Evolutionary conservation across 805 yeast species (phyloP).

Genomic region (Phaffomyces opuntiae): DNA sequence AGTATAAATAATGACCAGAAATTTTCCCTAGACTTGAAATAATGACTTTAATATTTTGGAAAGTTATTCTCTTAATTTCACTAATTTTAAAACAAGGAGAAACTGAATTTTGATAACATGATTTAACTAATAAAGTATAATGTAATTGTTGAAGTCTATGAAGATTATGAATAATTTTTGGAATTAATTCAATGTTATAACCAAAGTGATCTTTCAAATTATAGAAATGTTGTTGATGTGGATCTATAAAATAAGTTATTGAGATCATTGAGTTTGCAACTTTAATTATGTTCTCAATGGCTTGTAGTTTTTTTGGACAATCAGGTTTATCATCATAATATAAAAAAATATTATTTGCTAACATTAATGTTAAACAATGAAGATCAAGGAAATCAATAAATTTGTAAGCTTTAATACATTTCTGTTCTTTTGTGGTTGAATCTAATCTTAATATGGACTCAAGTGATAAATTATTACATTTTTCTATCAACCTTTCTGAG

Average conservation of each 20-base stretch:
- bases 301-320: not conserved
- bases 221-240: conserved; percentile 7
- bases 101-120: not conserved
- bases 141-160: conserved; percentile 6
- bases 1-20: conserved; percentile 5
- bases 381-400: conserved; percentile 8
- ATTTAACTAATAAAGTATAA: conserved; percentile 3
- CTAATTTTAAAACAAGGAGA: not conserved
- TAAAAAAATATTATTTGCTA: conserved; percentile 1
- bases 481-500: conserved; percentile 1
- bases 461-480: not conserved
- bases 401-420: conserved; percentile 1
- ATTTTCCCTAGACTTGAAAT: conserved; percentile 5
- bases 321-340: conserved; percentile 3
- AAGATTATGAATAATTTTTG: conserved; percentile 8
- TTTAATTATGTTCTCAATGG: conserved; percentile 2
- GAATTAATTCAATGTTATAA: conserved; percentile 5
- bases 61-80: conserved; percentile 2
- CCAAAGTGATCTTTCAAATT: conserved; percentile 8
- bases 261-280: conserved; percentile 4
- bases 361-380: conserved; percentile 7
- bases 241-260: conserved; percentile 9
- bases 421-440: conserved; percentile 1
- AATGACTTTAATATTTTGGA: conserved; percentile 7
- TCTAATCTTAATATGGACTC: conserved; percentile 6